These are phyloP conservation scores for Alternaria gansuensis DNA, from an alignment of 2,329 filamentous ascomycete species.

Conservation along the genomic window DNA sequence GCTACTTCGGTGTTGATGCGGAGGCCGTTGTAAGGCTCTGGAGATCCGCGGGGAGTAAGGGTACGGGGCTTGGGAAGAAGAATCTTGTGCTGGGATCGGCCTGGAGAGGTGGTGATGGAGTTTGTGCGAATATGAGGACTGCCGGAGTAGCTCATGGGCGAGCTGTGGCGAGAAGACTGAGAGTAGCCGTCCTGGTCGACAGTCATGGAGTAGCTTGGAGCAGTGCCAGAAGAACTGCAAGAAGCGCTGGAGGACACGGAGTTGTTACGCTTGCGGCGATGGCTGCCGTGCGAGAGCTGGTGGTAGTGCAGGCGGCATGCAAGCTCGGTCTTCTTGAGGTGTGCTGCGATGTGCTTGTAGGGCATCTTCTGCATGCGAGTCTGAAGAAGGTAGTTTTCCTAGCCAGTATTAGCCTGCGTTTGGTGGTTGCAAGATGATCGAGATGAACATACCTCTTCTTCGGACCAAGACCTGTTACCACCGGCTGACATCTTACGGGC, in stretches of 20 bases:
- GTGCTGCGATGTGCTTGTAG: conserved; percentile 87
- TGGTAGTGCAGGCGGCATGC: conserved; percentile 89
- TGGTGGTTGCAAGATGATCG: not conserved
- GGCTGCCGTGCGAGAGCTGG: conserved; percentile 82
- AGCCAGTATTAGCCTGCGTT: conserved; percentile 31
- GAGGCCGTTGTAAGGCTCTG: conserved; percentile 52
- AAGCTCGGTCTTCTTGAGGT: conserved; percentile 86
- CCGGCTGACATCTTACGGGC: conserved; percentile 74
- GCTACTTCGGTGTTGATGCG: conserved; percentile 58
- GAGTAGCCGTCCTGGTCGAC: conserved; percentile 50
- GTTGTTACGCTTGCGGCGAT: conserved; percentile 77
- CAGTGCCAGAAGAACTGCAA: conserved; percentile 49
- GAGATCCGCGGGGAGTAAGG: conserved; percentile 52
- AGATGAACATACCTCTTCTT: conserved; percentile 73
- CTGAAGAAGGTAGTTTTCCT: conserved; percentile 86
- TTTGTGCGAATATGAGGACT: conserved; percentile 48
- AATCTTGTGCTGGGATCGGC: conserved; percentile 61
- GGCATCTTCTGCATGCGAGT: conserved; percentile 88
- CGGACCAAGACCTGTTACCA: conserved; percentile 82
- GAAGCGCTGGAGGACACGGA: conserved; percentile 69
- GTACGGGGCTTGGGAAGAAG: conserved; percentile 71
- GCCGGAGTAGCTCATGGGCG: conserved; percentile 56
- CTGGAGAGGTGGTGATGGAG: conserved; percentile 60
- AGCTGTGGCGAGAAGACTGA: conserved; percentile 53
- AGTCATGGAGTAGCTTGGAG: conserved; percentile 52